Conservation (phyloP, 2,329 filamentous ascomycete species). For the Leptodontidium sp. region DNA sequence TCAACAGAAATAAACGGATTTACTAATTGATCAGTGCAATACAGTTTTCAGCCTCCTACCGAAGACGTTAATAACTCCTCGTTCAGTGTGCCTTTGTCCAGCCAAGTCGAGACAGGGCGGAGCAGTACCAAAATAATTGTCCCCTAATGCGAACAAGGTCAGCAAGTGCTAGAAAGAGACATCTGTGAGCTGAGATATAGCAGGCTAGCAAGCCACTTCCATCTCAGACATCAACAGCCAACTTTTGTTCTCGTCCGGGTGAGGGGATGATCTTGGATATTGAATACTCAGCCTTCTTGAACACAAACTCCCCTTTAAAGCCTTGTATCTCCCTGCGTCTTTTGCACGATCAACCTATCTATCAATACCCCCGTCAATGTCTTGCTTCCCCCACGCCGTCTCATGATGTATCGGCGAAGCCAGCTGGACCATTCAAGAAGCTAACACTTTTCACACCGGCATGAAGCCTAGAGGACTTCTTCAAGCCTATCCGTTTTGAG, state of each 20-base stretch:
- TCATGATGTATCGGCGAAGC: constrained; percentile 16
- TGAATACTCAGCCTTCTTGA: background rate
- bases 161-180: background rate
- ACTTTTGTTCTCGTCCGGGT: background rate
- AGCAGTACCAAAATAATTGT: constrained; percentile 6
- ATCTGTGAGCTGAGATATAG: background rate
- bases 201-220: background rate
- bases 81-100: background rate
- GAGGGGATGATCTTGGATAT: background rate
- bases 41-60: background rate
- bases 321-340: background rate
- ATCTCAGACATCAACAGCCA: background rate
- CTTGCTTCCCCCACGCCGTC: constrained; percentile 18
- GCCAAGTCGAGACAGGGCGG: background rate
- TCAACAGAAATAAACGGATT: constrained; percentile 2
- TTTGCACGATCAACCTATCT: constrained; percentile 1
- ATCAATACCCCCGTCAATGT: constrained; percentile 13
- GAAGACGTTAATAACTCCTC: constrained; percentile 8
- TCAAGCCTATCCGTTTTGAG: constrained; percentile 9
- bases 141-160: background rate
- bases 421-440: constrained; percentile 21
- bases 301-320: background rate
- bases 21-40: background rate
- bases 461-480: constrained; percentile 16
- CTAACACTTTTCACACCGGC: constrained; percentile 20